Percentiles rank a stretch among this genome's conserved stretches.
These are phyloP conservation scores for Leccinum subspadiceum DNA, from an alignment of 1,284 basidiomycete species.

Conservation along the genomic window DNA sequence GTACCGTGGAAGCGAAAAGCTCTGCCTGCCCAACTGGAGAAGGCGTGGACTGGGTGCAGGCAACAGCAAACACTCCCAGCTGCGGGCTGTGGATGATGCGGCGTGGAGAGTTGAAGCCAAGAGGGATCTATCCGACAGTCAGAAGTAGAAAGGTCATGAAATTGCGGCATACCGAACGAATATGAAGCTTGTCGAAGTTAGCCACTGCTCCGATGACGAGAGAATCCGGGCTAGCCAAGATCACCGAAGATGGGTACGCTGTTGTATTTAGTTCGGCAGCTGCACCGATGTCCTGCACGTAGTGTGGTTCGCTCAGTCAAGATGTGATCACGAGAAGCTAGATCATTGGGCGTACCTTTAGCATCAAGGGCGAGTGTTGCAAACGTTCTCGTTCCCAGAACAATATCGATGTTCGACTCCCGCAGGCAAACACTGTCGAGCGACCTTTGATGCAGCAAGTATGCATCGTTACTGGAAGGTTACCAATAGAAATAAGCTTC, in stretches of 20 bases:
- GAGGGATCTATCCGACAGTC: slow-evolving; percentile 48
- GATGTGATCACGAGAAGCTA: not conserved
- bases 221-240: slow-evolving; percentile 55
- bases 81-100: slow-evolving; percentile 58
- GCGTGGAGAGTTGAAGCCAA: slow-evolving; percentile 67
- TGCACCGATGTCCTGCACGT: slow-evolving; percentile 56
- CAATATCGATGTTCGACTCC: slow-evolving; percentile 59
- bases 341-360: slow-evolving; percentile 54
- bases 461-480: slow-evolving; percentile 61
- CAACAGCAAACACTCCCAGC: slow-evolving; percentile 63
- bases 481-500: slow-evolving; percentile 68
- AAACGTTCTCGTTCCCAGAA: slow-evolving; percentile 68
- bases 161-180: slow-evolving; percentile 61
- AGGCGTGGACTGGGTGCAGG: slow-evolving; percentile 52
- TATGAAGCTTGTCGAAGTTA: slow-evolving; percentile 80
- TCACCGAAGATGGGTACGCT: slow-evolving; percentile 50
- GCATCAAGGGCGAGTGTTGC: slow-evolving; percentile 66
- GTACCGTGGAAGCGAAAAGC: slow-evolving; percentile 54
- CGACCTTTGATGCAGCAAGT: slow-evolving; percentile 50
- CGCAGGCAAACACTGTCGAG: slow-evolving; percentile 61
- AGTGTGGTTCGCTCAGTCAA: not conserved
- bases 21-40: slow-evolving; percentile 54
- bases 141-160: slow-evolving; percentile 5
- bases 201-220: slow-evolving; percentile 64
- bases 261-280: slow-evolving; percentile 51